These are phyloP conservation scores for Geotrichum aggregatum DNA, from an alignment of 1,139 yeast genomes.

Conservation along the genomic window DNA sequence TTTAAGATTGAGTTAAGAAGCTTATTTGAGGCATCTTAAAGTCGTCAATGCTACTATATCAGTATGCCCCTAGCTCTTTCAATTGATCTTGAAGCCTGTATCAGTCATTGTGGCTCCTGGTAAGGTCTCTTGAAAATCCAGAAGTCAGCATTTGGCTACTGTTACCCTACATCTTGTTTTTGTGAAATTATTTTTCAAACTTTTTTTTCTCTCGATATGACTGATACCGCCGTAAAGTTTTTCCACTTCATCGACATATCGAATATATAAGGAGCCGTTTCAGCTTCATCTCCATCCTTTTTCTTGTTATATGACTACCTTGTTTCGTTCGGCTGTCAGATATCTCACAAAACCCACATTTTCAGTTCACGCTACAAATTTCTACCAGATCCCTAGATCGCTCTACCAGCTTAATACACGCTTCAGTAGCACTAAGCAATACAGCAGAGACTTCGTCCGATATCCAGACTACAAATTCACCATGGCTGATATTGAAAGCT, in stretches of 20 bases:
- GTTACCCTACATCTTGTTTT: no score
- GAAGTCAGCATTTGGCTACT: no score
- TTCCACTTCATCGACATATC: neutral
- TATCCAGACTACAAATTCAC: slow-evolving; percentile 6
- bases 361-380: neutral
- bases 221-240: neutral
- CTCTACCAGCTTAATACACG: neutral
- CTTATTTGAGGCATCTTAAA: no score
- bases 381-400: neutral
- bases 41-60: no score
- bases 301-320: slow-evolving; percentile 2
- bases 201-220: neutral
- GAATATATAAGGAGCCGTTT: slow-evolving; percentile 7
- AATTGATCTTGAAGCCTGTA: no score
- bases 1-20: no score
- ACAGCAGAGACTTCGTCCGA: slow-evolving; percentile 3
- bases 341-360: neutral
- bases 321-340: neutral
- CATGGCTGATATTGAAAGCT: slow-evolving; percentile 33
- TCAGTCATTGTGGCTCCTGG: no score
- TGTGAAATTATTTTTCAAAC: neutral
- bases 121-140: no score
- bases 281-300: slow-evolving; percentile 7
- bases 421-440: neutral
- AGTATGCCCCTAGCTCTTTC: no score